Evolutionary conservation across 2,329 filamentous ascomycete genomes (phyloP).

Genomic region (Fusarium robinianum): DNA sequence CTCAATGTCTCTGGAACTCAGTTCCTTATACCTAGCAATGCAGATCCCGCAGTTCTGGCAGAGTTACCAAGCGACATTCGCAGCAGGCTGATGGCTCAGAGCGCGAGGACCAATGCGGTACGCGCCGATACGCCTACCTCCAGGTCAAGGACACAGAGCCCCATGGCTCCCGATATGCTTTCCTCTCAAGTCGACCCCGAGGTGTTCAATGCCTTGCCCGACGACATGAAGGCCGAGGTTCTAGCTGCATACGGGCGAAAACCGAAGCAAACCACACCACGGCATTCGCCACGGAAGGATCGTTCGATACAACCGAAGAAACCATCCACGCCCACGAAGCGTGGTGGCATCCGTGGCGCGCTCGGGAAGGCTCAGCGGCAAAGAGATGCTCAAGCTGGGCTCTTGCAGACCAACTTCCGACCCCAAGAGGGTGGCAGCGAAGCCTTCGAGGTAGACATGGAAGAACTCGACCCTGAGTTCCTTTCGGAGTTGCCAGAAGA

Average conservation of each 20-base stretch:
- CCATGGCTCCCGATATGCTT: conserved; percentile 49
- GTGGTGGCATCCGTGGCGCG: conserved; percentile 50
- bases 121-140: conserved; percentile 38
- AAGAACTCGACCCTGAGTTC: conserved; percentile 70
- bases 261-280: conserved; percentile 43
- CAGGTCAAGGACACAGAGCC: conserved; percentile 45
- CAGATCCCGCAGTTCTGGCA: conserved; percentile 79
- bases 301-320: conserved; percentile 57
- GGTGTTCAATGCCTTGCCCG: conserved; percentile 80
- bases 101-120: conserved; percentile 33
- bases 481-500: conserved; percentile 83
- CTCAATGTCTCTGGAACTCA: conserved; percentile 86
- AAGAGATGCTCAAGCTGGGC: conserved; percentile 58
- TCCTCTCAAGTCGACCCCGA: conserved; percentile 85
- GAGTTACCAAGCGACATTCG: conserved; percentile 86
- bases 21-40: conserved; percentile 84
- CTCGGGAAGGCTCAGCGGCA: conserved; percentile 55
- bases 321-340: conserved; percentile 68
- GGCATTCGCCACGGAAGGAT: conserved; percentile 62
- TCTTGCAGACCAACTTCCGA: conserved; percentile 76
- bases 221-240: conserved; percentile 84
- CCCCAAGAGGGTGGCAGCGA: conserved; percentile 43
- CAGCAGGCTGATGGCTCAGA: conserved; percentile 70
- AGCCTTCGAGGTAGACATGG: conserved; percentile 42
- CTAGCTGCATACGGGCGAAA: conserved; percentile 67